Conservation (phyloP, 331 rosid species). For the Quercus lobata region DNA sequence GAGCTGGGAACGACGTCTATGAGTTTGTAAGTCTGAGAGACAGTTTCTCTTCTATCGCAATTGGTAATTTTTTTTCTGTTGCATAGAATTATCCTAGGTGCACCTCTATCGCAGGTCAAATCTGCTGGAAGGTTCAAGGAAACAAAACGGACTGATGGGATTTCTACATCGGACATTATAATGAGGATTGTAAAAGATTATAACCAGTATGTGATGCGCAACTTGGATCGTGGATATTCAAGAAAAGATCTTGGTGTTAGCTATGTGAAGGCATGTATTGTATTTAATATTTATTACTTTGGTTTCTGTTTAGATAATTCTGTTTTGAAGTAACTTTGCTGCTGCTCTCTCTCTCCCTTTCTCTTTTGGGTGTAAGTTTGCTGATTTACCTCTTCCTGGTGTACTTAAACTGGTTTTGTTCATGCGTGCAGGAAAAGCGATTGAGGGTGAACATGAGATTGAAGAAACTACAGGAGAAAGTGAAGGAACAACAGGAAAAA, state of each 20-base stretch:
- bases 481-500: constrained; percentile 88
- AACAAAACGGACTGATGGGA: constrained; percentile 83
- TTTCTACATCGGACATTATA: constrained; percentile 88
- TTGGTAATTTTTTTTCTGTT: neutral
- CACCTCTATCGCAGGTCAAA: constrained; percentile 58
- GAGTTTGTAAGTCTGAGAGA: constrained; percentile 67
- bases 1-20: constrained; percentile 89
- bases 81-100: constrained; percentile 11
- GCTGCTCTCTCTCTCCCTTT: no score
- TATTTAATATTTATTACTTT: neutral
- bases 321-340: neutral
- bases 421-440: constrained; percentile 69
- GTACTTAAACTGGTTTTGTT: constrained; percentile 16
- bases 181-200: constrained; percentile 95
- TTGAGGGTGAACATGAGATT: constrained; percentile 85
- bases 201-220: constrained; percentile 84
- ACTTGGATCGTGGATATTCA: constrained; percentile 87
- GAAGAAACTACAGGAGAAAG: constrained; percentile 78
- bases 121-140: constrained; percentile 78
- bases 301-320: neutral
- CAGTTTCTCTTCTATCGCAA: neutral
- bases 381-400: neutral
- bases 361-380: neutral
- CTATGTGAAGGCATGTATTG: constrained; percentile 76
- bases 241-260: constrained; percentile 96